Conservation (phyloP, 495 filamentous ascomycete species). For the Penicillium silybi region DNA sequence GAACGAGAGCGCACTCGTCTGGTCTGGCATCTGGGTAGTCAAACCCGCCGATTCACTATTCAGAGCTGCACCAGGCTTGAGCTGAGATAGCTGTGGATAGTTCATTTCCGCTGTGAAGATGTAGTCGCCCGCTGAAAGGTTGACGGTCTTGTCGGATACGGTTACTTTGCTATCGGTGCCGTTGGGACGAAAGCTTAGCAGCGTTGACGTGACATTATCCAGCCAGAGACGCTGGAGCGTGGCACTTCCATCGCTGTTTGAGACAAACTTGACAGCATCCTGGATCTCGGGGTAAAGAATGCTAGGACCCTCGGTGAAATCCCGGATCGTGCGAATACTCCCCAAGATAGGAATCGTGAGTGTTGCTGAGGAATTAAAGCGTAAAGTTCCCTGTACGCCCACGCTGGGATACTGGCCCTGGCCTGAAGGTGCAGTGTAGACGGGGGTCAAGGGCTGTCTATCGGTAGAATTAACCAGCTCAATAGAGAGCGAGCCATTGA, state of each 20-base stretch:
- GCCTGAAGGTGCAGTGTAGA: conserved; percentile 26
- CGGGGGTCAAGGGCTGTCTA: conserved; percentile 28
- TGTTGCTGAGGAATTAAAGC: conserved; percentile 53
- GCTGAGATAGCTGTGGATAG: conserved; percentile 57
- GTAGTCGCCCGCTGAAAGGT: conserved; percentile 51
- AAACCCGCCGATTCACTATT: conserved; percentile 43
- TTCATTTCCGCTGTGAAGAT: conserved; percentile 55
- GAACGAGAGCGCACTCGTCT: conserved; percentile 55
- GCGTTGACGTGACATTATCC: conserved; percentile 52
- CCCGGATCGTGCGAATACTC: conserved; percentile 57
- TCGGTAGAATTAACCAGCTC: conserved; percentile 44
- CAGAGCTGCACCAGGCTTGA: conserved; percentile 46
- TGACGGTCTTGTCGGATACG: conserved; percentile 38
- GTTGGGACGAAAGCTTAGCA: conserved; percentile 44
- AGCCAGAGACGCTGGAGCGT: conserved; percentile 53
- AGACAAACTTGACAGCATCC: conserved; percentile 38
- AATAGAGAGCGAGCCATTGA: conserved; percentile 52
- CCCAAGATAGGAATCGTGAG: conserved; percentile 54
- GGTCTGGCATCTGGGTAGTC: conserved; percentile 39
- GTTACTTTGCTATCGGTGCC: conserved; percentile 27
- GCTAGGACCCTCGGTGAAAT: conserved; percentile 57
- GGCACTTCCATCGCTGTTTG: conserved; percentile 36
- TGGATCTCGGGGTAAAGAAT: conserved; percentile 50
- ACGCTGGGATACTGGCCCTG: conserved; percentile 32
- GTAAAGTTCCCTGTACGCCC: conserved; percentile 48